Evolutionary conservation across 192 early-diverging fungal genomes (phyloP).

Genomic region (Cetraspora pellucida): DNA sequence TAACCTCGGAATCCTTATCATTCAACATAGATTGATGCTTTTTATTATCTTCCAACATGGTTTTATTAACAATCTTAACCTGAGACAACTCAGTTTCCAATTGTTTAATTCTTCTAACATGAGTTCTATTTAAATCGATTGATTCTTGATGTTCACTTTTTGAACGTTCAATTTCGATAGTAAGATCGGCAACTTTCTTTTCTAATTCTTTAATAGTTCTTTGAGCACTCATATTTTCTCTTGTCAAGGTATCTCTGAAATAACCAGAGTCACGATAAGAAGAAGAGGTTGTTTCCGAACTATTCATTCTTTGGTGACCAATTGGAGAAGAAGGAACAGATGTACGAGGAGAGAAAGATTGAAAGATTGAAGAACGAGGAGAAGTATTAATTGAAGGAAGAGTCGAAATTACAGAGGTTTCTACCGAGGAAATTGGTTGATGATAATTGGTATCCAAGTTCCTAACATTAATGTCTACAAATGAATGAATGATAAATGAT

Average conservation of each 20-base stretch:
- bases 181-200: not conserved
- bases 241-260: not conserved
- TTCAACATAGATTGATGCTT: not conserved
- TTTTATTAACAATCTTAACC: not conserved
- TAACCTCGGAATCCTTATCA: not conserved
- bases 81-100: not conserved
- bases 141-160: not conserved
- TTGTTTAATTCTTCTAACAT: constrained; percentile 2
- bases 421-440: too few species aligned
- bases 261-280: too few species aligned
- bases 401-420: too few species aligned
- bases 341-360: too few species aligned
- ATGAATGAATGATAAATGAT: too few species aligned
- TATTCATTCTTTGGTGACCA: too few species aligned
- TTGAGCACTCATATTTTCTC: not conserved
- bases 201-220: not conserved
- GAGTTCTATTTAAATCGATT: not conserved
- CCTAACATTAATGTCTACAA: too few species aligned
- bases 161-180: not conserved
- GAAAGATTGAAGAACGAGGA: too few species aligned
- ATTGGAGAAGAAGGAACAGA: too few species aligned
- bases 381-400: too few species aligned
- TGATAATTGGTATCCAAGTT: too few species aligned
- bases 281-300: too few species aligned
- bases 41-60: not conserved